A percentile compares a stretch with the other conserved stretches of the same genome.
Evolutionary conservation across 228 moss, liverwort and hornwort species (phyloP).

Genomic region (Sphagnum magellanicum): DNA sequence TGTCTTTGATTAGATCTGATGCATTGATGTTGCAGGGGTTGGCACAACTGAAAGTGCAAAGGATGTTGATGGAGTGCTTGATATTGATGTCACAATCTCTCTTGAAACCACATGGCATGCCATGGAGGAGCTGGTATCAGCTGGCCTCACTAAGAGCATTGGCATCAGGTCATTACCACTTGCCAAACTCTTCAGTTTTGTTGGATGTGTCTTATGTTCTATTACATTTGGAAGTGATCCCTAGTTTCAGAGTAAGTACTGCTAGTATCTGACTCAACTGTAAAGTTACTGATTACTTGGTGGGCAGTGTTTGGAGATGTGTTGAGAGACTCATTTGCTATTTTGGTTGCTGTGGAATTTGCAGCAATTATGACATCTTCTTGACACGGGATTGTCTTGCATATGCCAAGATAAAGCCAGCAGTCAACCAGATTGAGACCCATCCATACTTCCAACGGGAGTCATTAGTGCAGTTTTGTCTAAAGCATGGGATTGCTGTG

Average conservation of each 20-base stretch:
- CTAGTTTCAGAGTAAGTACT: no score
- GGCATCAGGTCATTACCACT: conserved; percentile 59
- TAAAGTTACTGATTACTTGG: no score
- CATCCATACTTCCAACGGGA: conserved; percentile 93
- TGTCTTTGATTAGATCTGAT: not conserved
- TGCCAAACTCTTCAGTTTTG: no score
- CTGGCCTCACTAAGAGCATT: conserved; percentile 69
- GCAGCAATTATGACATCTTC: conserved; percentile 88
- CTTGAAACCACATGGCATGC: conserved; percentile 82
- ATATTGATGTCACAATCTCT: conserved; percentile 78
- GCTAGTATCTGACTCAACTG: no score
- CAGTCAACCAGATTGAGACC: conserved; percentile 94
- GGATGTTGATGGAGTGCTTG: conserved; percentile 68
- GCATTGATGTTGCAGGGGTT: conserved; percentile 51
- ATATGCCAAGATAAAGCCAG: conserved; percentile 93
- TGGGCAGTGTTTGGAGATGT: no score
- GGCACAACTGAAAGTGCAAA: conserved; percentile 70
- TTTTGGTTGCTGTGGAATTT: not conserved
- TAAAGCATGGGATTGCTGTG: conserved; percentile 68
- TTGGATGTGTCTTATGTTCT: no score
- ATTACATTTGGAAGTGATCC: no score
- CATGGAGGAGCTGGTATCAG: conserved; percentile 79
- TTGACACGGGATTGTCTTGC: conserved; percentile 79
- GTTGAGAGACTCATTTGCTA: no score
- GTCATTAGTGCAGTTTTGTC: conserved; percentile 72